A percentile compares a stretch with the other conserved stretches of the same genome.
Evolutionary conservation across 2,329 filamentous ascomycete species (phyloP).

Genomic region (Ophiostoma pallidulum): DNA sequence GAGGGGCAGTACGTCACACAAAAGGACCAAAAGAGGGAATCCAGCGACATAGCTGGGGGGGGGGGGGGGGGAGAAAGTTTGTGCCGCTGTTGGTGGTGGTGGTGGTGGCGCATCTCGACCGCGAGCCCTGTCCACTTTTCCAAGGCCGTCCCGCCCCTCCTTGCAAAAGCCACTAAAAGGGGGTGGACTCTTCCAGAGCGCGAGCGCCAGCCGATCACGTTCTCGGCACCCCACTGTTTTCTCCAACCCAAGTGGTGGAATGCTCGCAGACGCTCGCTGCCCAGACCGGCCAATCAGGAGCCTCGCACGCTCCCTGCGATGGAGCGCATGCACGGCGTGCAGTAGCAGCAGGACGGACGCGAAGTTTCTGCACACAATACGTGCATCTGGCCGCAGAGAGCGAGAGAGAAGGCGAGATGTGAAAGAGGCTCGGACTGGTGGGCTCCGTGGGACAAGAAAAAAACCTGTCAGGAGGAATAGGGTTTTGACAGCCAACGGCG

Average conservation of each 20-base stretch:
- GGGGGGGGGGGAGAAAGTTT: no score
- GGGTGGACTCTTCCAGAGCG: conserved; percentile 4
- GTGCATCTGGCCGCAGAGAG: no score
- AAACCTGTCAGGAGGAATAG: no score
- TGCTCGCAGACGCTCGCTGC: neutral
- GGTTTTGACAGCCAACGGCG: no score
- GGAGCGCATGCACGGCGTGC: conserved; percentile 10
- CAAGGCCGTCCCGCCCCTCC: neutral
- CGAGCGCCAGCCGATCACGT: neutral
- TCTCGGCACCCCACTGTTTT: conserved; percentile 2
- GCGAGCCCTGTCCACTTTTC: conserved; percentile 7
- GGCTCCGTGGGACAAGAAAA: no score
- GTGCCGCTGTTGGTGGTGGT: no score
- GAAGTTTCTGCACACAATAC: conserved; percentile 10
- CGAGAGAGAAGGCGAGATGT: no score
- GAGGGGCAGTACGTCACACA: no score
- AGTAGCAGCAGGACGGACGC: conserved; percentile 5
- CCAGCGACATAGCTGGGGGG: no score
- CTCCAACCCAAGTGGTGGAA: neutral
- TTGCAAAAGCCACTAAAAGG: neutral
- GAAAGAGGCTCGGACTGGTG: no score
- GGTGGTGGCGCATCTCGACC: no score
- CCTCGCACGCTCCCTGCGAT: conserved; percentile 7
- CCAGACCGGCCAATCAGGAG: conserved; percentile 9
- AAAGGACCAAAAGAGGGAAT: no score